A percentile compares a stretch with the other conserved stretches of the same genome.
phyloP scores from a whole-genome alignment of 805 yeast species.

The Clavispora phyllophila region DNA sequence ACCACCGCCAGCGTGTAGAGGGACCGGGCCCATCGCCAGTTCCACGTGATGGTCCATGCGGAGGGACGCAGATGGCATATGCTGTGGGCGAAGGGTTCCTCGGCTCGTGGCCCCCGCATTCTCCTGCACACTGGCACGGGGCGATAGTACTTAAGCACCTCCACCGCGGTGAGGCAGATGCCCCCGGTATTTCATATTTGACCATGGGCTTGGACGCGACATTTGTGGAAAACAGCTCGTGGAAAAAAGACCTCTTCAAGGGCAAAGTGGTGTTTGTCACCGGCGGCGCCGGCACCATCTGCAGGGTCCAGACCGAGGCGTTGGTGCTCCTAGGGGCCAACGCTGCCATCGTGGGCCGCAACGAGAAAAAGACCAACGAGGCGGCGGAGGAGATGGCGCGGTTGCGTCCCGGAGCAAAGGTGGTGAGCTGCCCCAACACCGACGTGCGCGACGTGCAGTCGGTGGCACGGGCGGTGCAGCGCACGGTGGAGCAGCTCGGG shows the following conservation, averaged over 20 bases:
- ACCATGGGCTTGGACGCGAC: constrained; percentile 13
- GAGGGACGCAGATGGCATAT: too few relatives aligned
- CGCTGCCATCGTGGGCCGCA: constrained; percentile 26
- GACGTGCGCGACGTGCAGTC: constrained; percentile 23
- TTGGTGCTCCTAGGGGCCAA: constrained; percentile 24
- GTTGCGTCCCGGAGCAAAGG: constrained; percentile 22
- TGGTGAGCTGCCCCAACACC: constrained; percentile 18
- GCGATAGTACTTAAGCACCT: neutral
- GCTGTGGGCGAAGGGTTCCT: neutral
- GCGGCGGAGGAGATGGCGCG: constrained; percentile 20
- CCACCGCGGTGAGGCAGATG: neutral
- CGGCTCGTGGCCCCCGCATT: neutral
- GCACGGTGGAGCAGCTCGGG: constrained; percentile 28
- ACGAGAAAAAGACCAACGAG: constrained; percentile 19
- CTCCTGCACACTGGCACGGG: neutral
- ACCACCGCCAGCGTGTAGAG: neutral
- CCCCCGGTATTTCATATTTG: neutral
- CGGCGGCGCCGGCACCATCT: constrained; percentile 28
- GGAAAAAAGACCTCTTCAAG: constrained; percentile 24
- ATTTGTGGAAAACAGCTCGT: constrained; percentile 15
- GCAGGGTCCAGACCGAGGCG: constrained; percentile 27
- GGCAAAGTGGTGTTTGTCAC: constrained; percentile 29
- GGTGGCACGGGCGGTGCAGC: constrained; percentile 20
- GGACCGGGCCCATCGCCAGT: too few relatives aligned
- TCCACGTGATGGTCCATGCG: too few relatives aligned